These are phyloP conservation scores for Inga oerstediana DNA, from an alignment of 306 rosid genomes.

Conservation along the genomic window DNA sequence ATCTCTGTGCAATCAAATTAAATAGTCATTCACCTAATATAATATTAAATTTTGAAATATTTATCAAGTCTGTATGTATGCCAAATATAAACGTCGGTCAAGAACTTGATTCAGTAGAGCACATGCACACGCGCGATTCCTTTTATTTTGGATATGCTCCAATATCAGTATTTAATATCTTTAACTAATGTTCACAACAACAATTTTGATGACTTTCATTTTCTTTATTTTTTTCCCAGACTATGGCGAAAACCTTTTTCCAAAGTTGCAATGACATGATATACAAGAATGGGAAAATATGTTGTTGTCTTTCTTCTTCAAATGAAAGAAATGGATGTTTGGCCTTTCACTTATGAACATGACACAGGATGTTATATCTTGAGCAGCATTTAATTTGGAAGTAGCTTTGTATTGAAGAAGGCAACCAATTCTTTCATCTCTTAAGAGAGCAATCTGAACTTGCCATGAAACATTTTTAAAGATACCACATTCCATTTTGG, in stretches of 20 bases:
- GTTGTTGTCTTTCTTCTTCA: too few relatives aligned
- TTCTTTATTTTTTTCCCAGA: not conserved
- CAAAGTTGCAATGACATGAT: not conserved
- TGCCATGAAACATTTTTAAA: not conserved
- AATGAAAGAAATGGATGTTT: not conserved
- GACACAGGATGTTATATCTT: not conserved
- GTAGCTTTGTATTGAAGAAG: slow-evolving; percentile 24
- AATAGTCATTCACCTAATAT: not conserved
- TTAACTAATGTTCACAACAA: not conserved
- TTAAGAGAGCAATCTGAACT: not conserved
- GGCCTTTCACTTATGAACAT: not conserved
- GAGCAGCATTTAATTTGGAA: not conserved
- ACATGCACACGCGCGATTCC: not conserved
- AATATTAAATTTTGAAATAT: not conserved
- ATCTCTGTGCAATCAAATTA: not conserved
- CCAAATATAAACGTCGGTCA: not conserved
- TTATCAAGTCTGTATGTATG: not conserved
- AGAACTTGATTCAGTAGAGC: not conserved
- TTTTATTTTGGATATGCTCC: not conserved
- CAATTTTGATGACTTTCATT: not conserved
- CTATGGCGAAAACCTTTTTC: not conserved
- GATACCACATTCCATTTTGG: too few relatives aligned
- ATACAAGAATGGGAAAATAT: not conserved
- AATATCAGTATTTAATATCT: not conserved
- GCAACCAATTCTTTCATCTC: slow-evolving; percentile 34